A percentile compares a stretch with the other conserved stretches of the same genome.
These are phyloP conservation scores for Ogataea paradorogensis DNA, from an alignment of 805 yeast species.

Conservation along the genomic window DNA sequence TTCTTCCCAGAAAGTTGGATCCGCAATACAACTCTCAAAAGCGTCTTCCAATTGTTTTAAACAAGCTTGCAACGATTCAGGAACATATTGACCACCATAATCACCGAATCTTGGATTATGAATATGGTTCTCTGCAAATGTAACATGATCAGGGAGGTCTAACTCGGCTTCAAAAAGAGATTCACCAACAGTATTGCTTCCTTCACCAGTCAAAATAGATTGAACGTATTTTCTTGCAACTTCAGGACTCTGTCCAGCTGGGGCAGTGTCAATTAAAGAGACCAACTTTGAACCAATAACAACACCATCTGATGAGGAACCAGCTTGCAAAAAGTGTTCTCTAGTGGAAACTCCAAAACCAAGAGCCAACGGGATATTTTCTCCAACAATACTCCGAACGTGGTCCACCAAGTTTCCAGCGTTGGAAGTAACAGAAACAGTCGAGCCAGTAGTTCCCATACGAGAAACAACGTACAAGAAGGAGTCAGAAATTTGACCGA, in stretches of 20 bases:
- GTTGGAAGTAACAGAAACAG: constrained; percentile 57
- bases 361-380: constrained; percentile 81
- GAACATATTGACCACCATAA: constrained; percentile 98
- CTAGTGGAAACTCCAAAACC: constrained; percentile 97
- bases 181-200: constrained; percentile 29
- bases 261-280: constrained; percentile 62
- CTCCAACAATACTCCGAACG: constrained; percentile 72
- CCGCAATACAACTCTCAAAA: constrained; percentile 84
- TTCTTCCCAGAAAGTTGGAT: constrained; percentile 91
- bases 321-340: constrained; percentile 81
- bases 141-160: constrained; percentile 19
- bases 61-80: constrained; percentile 92
- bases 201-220: constrained; percentile 63
- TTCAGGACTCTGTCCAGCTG: constrained; percentile 56
- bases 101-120: constrained; percentile 83
- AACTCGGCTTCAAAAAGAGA: constrained; percentile 22
- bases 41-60: constrained; percentile 84
- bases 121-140: constrained; percentile 58
- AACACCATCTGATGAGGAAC: constrained; percentile 86
- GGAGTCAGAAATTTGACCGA: constrained; percentile 88
- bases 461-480: constrained; percentile 95
- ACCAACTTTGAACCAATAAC: constrained; percentile 91
- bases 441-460: constrained; percentile 97
- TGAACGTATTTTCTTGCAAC: constrained; percentile 66
- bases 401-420: constrained; percentile 67